A percentile compares a stretch with the other conserved stretches of the same genome.
phyloP scores from a whole-genome alignment of 1,139 yeast genomes.

The Suhomyces atakaporum region DNA sequence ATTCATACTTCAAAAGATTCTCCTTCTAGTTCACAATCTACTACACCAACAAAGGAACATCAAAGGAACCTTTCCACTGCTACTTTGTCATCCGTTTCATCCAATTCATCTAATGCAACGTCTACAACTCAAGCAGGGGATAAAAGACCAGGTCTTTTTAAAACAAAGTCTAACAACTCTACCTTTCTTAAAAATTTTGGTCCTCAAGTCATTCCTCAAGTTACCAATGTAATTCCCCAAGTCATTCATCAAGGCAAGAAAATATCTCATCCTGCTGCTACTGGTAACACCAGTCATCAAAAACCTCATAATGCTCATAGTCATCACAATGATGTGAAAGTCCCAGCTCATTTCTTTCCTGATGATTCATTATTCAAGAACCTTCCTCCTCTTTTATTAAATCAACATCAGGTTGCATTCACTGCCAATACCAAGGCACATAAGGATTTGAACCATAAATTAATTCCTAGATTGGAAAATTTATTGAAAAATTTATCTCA shows the following conservation, averaged over 20 bases:
- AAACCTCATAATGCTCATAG: slow-evolving; percentile 4
- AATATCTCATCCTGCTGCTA: background rate
- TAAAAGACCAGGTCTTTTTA: slow-evolving; percentile 35
- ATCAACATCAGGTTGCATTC: slow-evolving; percentile 38
- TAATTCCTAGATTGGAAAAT: slow-evolving; percentile 43
- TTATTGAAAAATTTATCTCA: slow-evolving; percentile 38
- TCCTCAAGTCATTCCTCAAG: slow-evolving; percentile 2
- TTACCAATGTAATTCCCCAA: slow-evolving; percentile 1
- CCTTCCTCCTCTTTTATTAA: slow-evolving; percentile 37
- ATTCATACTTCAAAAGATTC: slow-evolving; percentile 4
- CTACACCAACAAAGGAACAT: slow-evolving; percentile 17
- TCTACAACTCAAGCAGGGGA: slow-evolving; percentile 8
- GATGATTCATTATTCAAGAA: slow-evolving; percentile 36
- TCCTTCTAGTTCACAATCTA: slow-evolving; percentile 9
- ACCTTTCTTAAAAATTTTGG: slow-evolving; percentile 18
- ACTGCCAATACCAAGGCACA: slow-evolving; percentile 31
- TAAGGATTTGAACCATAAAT: slow-evolving; percentile 35
- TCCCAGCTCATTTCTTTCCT: slow-evolving; percentile 50
- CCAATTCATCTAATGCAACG: slow-evolving; percentile 4
- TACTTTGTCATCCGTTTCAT: slow-evolving; percentile 3
- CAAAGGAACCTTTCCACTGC: slow-evolving; percentile 7
- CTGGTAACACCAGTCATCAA: background rate
- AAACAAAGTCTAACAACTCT: slow-evolving; percentile 34
- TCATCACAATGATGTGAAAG: slow-evolving; percentile 30
- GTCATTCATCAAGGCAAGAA: slow-evolving; percentile 2